These are phyloP conservation scores for Apium graveolens DNA, from an alignment of 129 eudicot species.

Conservation along the genomic window DNA sequence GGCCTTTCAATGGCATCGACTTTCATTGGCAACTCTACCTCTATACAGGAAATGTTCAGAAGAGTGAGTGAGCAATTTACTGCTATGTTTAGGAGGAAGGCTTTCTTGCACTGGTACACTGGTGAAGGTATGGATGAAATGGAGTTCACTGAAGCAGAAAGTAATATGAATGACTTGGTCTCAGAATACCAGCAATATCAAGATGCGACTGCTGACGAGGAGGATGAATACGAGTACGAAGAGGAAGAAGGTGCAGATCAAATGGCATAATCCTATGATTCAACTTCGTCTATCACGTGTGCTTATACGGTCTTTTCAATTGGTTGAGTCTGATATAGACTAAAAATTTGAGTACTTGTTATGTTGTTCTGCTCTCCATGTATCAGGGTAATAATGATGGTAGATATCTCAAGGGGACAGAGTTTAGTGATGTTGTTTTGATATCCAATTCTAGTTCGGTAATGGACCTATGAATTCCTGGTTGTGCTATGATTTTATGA, in stretches of 20 bases:
- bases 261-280: conserved; percentile 4
- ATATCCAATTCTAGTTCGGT: conserved; percentile 21
- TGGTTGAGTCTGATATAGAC: not conserved
- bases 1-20: conserved; percentile 71
- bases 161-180: conserved; percentile 57
- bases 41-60: conserved; percentile 46
- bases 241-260: conserved; percentile 16
- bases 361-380: not conserved
- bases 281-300: not conserved
- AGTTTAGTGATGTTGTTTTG: conserved; percentile 19
- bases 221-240: conserved; percentile 49
- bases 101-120: conserved; percentile 56
- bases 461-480: conserved; percentile 6
- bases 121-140: conserved; percentile 53
- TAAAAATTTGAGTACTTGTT: not conserved
- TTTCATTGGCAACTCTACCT: conserved; percentile 60
- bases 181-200: conserved; percentile 77
- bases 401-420: conserved; percentile 5
- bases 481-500: conserved; percentile 8
- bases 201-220: conserved; percentile 68
- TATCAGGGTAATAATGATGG: conserved; percentile 2
- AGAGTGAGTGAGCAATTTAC: conserved; percentile 47
- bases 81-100: conserved; percentile 48
- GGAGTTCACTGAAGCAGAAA: conserved; percentile 43
- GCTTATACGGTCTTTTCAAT: not conserved